These are phyloP conservation scores for Biscogniauxia mediterranea DNA, from an alignment of 2,329 filamentous ascomycete species.

Conservation along the genomic window DNA sequence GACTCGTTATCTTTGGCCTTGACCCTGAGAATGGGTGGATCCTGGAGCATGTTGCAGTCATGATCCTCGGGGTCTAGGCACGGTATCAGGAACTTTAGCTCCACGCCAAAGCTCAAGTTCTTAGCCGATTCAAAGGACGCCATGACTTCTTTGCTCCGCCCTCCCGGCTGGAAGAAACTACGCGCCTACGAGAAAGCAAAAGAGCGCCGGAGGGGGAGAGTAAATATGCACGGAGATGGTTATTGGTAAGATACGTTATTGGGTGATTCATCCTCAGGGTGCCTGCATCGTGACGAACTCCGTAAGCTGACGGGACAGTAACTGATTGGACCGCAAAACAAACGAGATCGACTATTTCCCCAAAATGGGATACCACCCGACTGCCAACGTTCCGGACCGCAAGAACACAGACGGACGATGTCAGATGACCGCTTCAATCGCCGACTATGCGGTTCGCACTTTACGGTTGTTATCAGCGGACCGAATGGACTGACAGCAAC, in stretches of 20 bases:
- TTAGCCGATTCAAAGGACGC: slow-evolving; percentile 19
- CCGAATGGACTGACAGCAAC: neutral
- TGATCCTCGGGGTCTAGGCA: slow-evolving; percentile 14
- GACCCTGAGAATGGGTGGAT: slow-evolving; percentile 2
- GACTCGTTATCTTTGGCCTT: neutral
- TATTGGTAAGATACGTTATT: neutral
- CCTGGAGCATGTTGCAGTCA: slow-evolving; percentile 12
- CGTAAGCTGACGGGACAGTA: neutral
- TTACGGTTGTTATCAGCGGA: neutral
- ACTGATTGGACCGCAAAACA: neutral
- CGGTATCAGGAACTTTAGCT: slow-evolving; percentile 34
- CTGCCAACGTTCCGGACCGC: neutral
- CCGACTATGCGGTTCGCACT: neutral
- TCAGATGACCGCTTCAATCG: neutral
- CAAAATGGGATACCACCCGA: neutral
- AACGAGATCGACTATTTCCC: neutral
- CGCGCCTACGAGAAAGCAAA: neutral
- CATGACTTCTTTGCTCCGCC: neutral
- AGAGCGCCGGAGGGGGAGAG: neutral
- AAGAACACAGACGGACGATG: neutral
- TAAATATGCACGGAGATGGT: neutral
- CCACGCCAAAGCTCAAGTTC: slow-evolving; percentile 33
- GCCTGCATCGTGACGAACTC: neutral
- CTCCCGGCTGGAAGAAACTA: neutral
- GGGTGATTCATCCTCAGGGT: neutral